Evolutionary conservation across 371 early-diverging fungal genomes (phyloP).

Genomic region (Mortierella polycephala): DNA sequence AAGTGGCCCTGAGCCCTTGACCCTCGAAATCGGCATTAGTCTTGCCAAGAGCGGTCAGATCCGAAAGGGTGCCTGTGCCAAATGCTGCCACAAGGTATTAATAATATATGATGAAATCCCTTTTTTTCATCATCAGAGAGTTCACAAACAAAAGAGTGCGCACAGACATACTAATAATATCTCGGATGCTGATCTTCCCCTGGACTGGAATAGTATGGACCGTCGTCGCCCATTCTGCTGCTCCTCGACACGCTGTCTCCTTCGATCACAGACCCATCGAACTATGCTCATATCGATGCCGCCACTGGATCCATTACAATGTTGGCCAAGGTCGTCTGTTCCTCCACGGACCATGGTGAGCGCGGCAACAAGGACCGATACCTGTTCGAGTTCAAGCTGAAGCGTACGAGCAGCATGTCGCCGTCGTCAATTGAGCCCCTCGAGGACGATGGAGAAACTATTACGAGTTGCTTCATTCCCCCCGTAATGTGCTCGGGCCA

Average conservation of each 20-base stretch:
- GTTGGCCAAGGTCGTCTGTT: constrained; percentile 49
- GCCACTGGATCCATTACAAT: constrained; percentile 41
- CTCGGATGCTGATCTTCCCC: neutral
- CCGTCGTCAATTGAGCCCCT: constrained; percentile 1
- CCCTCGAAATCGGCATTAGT: constrained; percentile 36
- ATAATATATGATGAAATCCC: too few relatives aligned
- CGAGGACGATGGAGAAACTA: constrained; percentile 38
- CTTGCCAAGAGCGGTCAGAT: constrained; percentile 39
- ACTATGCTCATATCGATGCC: constrained; percentile 40
- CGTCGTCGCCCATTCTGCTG: constrained; percentile 39
- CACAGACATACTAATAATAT: too few relatives aligned
- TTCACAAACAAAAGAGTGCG: too few relatives aligned
- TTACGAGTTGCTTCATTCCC: constrained; percentile 31
- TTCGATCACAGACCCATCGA: constrained; percentile 28
- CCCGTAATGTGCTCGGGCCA: constrained; percentile 52
- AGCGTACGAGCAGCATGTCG: constrained; percentile 33
- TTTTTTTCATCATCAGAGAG: neutral
- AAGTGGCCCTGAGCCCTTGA: constrained; percentile 33
- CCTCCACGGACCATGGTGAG: constrained; percentile 52
- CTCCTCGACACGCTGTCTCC: constrained; percentile 40
- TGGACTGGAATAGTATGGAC: constrained; percentile 31
- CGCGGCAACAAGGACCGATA: constrained; percentile 53
- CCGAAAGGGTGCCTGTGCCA: constrained; percentile 43
- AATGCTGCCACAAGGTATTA: constrained; percentile 51
- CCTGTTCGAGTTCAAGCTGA: constrained; percentile 46